Percentiles rank a stretch among this genome's conserved stretches.
phyloP scores from a whole-genome alignment of 495 filamentous ascomycete genomes.

The Neurospora sp. region DNA sequence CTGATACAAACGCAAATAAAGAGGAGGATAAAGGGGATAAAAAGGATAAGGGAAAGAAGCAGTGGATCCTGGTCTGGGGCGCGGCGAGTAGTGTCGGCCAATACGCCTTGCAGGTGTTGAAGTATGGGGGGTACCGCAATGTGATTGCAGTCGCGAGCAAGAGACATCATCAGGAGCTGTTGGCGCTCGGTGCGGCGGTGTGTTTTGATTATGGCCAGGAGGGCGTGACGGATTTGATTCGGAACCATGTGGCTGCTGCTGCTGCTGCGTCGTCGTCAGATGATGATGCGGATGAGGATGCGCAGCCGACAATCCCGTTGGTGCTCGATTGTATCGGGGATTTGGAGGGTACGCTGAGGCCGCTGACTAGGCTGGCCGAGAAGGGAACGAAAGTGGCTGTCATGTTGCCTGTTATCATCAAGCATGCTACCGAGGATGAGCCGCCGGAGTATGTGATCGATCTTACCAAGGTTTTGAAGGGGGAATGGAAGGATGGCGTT shows the following conservation, averaged over 20 bases:
- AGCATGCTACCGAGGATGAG: conserved; percentile 27
- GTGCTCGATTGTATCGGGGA: conserved; percentile 48
- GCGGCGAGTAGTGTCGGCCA: conserved; percentile 42
- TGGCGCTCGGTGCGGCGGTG: conserved; percentile 29
- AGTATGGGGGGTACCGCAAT: conserved; percentile 38
- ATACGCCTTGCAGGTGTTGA: conserved; percentile 38
- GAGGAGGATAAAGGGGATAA: conserved; percentile 6
- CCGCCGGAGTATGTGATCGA: conserved; percentile 38
- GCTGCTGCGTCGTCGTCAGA: background rate
- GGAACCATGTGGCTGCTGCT: conserved; percentile 7
- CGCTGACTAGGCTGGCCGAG: conserved; percentile 33
- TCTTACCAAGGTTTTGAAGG: conserved; percentile 14
- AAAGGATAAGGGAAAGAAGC: conserved; percentile 14
- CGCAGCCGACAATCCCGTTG: conserved; percentile 20
- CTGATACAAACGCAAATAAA: background rate
- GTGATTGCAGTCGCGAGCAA: conserved; percentile 37
- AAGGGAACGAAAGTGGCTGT: conserved; percentile 37
- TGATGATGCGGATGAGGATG: background rate
- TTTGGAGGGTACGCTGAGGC: conserved; percentile 26
- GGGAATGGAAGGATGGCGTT: conserved; percentile 37
- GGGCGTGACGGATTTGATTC: conserved; percentile 26
- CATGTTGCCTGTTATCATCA: conserved; percentile 42
- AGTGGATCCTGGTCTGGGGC: conserved; percentile 43
- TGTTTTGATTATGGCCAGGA: conserved; percentile 38
- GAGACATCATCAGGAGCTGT: conserved; percentile 31